phyloP scores from a whole-genome alignment of 1,284 basidiomycete species.

The Apiotrichum akiyoshidainum region DNA sequence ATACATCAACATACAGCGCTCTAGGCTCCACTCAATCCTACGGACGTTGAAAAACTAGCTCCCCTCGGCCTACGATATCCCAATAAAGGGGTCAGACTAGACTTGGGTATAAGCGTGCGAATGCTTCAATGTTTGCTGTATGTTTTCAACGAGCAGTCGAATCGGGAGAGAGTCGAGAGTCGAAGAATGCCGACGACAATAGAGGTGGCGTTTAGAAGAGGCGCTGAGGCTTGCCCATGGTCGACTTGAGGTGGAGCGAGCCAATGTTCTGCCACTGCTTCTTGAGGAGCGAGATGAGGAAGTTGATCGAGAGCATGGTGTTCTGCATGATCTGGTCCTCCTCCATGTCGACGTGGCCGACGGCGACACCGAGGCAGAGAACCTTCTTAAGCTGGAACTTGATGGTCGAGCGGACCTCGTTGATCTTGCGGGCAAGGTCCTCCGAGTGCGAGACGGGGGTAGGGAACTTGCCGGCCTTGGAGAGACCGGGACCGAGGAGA shows the following conservation, averaged over 20 bases:
- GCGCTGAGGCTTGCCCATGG: constrained; percentile 98
- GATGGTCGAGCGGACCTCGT: constrained; percentile 96
- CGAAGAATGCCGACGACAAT: background rate
- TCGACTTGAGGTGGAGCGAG: constrained; percentile 96
- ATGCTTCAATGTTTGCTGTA: constrained; percentile 44
- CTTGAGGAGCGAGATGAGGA: constrained; percentile 98
- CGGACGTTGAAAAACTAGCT: constrained; percentile 29
- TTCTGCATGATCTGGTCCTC: constrained; percentile 96
- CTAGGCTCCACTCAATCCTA: constrained; percentile 3
- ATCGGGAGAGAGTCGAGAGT: background rate
- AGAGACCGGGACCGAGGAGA: constrained; percentile 98
- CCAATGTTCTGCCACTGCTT: constrained; percentile 99
- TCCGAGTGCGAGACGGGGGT: constrained; percentile 92
- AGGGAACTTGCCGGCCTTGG: constrained; percentile 99
- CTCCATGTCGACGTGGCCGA: constrained; percentile 95
- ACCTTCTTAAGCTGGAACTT: constrained; percentile 99
- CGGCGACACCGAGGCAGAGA: constrained; percentile 96
- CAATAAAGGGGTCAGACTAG: constrained; percentile 47
- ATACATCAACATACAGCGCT: constrained; percentile 1
- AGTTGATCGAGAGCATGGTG: constrained; percentile 99
- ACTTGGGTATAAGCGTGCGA: constrained; percentile 55
- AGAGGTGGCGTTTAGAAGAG: constrained; percentile 64
- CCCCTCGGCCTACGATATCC: constrained; percentile 50
- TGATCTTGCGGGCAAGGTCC: constrained; percentile 87
- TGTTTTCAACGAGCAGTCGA: constrained; percentile 5